These are phyloP conservation scores for Magnusiomyces tetraspermus DNA, from an alignment of 1,139 yeast species.

Conservation along the genomic window DNA sequence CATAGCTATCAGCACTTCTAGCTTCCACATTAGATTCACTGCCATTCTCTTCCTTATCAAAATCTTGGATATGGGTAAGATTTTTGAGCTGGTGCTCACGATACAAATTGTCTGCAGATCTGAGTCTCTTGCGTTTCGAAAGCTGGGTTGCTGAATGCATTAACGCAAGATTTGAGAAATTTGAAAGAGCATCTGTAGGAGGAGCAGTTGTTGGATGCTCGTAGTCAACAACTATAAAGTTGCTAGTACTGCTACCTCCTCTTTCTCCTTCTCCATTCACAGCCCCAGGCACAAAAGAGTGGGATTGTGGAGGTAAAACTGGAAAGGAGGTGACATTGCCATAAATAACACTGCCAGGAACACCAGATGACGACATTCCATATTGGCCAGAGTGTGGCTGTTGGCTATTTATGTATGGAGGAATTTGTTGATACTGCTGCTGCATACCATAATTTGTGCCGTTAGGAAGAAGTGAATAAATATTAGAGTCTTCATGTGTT, in stretches of 20 bases:
- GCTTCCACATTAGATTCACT: too few relatives aligned
- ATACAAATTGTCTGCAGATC: conserved; percentile 3
- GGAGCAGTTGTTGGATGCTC: not conserved
- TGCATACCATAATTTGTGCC: not conserved
- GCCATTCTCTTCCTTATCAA: not conserved
- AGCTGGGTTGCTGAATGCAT: not conserved
- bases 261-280: too few relatives aligned
- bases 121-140: not conserved
- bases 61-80: not conserved
- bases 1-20: too few relatives aligned
- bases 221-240: not conserved
- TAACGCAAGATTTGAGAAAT: not conserved
- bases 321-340: not conserved
- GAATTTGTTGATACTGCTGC: not conserved
- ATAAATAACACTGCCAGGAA: not conserved
- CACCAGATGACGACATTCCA: not conserved
- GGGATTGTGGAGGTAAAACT: not conserved
- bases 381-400: not conserved
- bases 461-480: not conserved
- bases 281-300: too few relatives aligned
- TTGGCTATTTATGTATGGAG: not conserved
- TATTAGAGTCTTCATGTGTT: not conserved
- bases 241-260: too few relatives aligned
- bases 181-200: too few relatives aligned
- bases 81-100: not conserved